Evolutionary conservation across 306 rosid species (phyloP).

Genomic region (Boehmeria nivea): DNA sequence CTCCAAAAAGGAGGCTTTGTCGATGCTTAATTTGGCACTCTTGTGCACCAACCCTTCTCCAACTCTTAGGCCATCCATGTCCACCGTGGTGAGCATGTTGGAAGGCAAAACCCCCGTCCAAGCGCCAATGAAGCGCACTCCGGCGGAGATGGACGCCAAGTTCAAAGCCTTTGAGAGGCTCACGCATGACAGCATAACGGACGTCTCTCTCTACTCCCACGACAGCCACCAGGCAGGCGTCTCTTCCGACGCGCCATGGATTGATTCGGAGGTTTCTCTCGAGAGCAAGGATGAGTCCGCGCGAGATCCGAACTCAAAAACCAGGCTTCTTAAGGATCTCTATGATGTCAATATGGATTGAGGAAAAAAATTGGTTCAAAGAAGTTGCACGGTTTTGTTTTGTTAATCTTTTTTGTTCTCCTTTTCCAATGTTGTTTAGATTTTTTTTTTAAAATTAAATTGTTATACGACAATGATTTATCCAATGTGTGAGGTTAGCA

Average conservation of each 20-base stretch:
- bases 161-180: slow-evolving; percentile 59
- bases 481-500: too few species aligned
- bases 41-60: slow-evolving; percentile 91
- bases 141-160: slow-evolving; percentile 35
- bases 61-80: slow-evolving; percentile 83
- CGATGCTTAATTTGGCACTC: slow-evolving; percentile 68
- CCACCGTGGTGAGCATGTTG: slow-evolving; percentile 81
- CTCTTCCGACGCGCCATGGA: slow-evolving; percentile 58
- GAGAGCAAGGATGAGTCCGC: slow-evolving; percentile 31
- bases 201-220: slow-evolving; percentile 30
- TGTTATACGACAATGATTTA: too few species aligned
- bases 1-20: slow-evolving; percentile 57
- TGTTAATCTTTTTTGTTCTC: background rate
- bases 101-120: slow-evolving; percentile 63
- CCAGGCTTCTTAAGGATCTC: slow-evolving; percentile 28
- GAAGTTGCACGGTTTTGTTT: background rate
- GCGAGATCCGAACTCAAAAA: slow-evolving; percentile 24
- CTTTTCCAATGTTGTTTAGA: background rate
- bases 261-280: slow-evolving; percentile 41
- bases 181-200: slow-evolving; percentile 51
- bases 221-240: slow-evolving; percentile 34
- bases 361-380: background rate
- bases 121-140: slow-evolving; percentile 38
- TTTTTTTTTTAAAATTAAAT: too few species aligned
- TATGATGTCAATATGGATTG: slow-evolving; percentile 11